These are phyloP conservation scores for Pisolithus marmoratus DNA, from an alignment of 768 basidiomycete genomes.

Conservation along the genomic window DNA sequence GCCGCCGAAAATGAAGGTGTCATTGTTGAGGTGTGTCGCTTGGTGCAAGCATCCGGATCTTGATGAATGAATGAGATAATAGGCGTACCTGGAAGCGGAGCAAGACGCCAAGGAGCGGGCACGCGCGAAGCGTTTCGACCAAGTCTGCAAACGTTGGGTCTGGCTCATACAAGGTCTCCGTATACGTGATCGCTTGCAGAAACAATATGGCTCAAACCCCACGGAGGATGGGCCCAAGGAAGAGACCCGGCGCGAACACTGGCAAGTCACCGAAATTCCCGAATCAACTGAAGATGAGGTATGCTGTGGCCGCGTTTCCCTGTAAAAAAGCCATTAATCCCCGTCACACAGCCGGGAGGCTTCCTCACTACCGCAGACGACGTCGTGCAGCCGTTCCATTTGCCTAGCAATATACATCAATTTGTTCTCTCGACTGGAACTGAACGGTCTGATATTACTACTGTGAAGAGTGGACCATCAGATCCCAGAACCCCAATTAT, in stretches of 20 bases:
- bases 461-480: constrained; percentile 17
- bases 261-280: constrained; percentile 10
- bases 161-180: constrained; percentile 84
- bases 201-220: constrained; percentile 52
- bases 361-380: constrained; percentile 67
- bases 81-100: constrained; percentile 87
- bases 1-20: constrained; percentile 72
- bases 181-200: constrained; percentile 76
- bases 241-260: constrained; percentile 7
- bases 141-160: constrained; percentile 82
- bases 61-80: constrained; percentile 5
- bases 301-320: constrained; percentile 10
- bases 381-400: constrained; percentile 65
- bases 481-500: constrained; percentile 1
- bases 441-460: constrained; percentile 24
- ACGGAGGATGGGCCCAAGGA: not conserved
- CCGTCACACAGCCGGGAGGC: constrained; percentile 36
- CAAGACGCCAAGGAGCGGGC: constrained; percentile 74
- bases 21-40: constrained; percentile 62
- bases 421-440: constrained; percentile 19
- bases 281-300: constrained; percentile 17
- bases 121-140: constrained; percentile 67
- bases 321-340: constrained; percentile 16
- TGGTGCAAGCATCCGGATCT: not conserved
- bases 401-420: constrained; percentile 52